A percentile compares a stretch with the other conserved stretches of the same genome.
Evolutionary conservation across 164 flowering plant genomes (phyloP).

Genomic region (Piper longum): DNA sequence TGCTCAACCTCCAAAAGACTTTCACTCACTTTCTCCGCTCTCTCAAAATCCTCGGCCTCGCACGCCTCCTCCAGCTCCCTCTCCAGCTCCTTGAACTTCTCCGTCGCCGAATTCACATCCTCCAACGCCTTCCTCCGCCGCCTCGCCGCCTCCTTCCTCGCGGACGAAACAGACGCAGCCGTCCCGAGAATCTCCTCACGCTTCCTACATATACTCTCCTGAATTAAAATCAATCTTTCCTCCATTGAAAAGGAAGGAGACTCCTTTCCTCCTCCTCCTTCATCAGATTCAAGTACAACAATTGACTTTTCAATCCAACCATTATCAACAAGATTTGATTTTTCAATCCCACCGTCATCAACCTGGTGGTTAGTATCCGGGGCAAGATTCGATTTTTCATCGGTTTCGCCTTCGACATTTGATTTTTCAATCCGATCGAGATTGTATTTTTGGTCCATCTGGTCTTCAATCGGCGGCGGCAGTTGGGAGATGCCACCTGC

Average conservation of each 20-base stretch:
- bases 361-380: background rate
- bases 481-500: no score
- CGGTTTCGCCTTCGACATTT: no score
- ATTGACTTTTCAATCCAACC: no score
- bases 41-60: conserved; percentile 73
- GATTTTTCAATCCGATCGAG: background rate
- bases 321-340: background rate
- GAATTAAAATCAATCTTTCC: conserved; percentile 25
- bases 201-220: conserved; percentile 24
- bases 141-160: conserved; percentile 39
- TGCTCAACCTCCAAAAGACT: conserved; percentile 43
- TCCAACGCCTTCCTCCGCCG: conserved; percentile 47
- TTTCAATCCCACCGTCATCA: background rate
- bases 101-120: conserved; percentile 26
- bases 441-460: no score
- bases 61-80: conserved; percentile 58
- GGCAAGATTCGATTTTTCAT: no score
- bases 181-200: conserved; percentile 23
- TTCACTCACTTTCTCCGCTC: conserved; percentile 62
- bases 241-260: conserved; percentile 10
- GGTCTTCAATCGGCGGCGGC: no score
- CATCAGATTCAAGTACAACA: background rate
- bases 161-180: conserved; percentile 27
- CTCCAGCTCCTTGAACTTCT: conserved; percentile 35
- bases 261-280: conserved; percentile 1